Evolutionary conservation across 1,284 basidiomycete species (phyloP), one percentile per base, ranked within the genome.

Genomic region (Exobasidium rhododendri): DNA sequence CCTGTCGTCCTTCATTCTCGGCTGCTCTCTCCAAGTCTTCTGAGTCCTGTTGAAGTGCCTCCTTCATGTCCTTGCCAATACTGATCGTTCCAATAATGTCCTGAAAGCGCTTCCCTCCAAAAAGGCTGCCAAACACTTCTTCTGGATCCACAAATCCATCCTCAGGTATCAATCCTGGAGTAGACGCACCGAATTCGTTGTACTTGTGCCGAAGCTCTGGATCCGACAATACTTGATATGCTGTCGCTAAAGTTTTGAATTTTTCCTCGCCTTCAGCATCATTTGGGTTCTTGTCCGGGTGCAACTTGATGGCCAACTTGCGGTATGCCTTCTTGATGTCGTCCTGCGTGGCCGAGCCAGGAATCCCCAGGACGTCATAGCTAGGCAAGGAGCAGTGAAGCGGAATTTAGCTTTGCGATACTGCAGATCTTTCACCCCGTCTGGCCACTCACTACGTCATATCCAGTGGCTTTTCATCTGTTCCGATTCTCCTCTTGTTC

Each of bases 311-410:
- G 1, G 94, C 94, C 57, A 96, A 83, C 20, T 94, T 87, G 55
- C 93, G 86, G 82, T 98, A 98, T 2, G 94, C 91, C 81, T 93
- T 96, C 84, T 97, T 97, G 79, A 98, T 87, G 62, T 94, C 91
- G 13, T 91, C 90, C 1, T 85, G 84, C 14, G 88, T 88, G 3
- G 91, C 91, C 61, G 85, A 84, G 13, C 90, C 83, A 0, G 87
- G 81, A 0, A 94, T 84, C 4, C 89, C 89, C 2, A 94, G 83
- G 30, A 90, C 83, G 75, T 93, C 79, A 63, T 80, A 80, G 67
- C 68, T 70, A 35, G n/a, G n/a, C n/a, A n/a, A 17, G 17, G 4
- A 45, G 11, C 0, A 40, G 22, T 20, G 32, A 44, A 28, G 28
- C 49, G 11, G n/a, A n/a, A 49, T 26, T 50, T 28, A 50, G 47